Evolutionary conservation across 176 grass and related monocot genomes (phyloP), one percentile per base, ranked within the genome.

Genomic region (Phoenix dactylifera): DNA sequence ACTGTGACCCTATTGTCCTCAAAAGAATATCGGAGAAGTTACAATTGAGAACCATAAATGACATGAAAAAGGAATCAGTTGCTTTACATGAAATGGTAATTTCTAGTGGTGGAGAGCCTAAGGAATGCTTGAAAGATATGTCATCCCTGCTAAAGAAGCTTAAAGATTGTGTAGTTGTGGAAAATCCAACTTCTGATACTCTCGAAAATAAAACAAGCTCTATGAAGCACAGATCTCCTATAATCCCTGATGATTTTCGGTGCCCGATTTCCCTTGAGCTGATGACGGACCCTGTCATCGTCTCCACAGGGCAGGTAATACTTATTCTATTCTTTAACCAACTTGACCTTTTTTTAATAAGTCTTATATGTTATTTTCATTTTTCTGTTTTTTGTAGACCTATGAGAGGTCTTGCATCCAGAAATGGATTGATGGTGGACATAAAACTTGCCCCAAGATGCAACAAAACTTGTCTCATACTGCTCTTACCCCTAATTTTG

Each of bases 261-360:
- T 98, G 93, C 67, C 93, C 87, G 49, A 88, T 92, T 70, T 98
- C 93, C 7, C 87, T 98, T 18, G 87, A 98, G 76, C 71, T 98
- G 63, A 92, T 98, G 93, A 83, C 83, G 4, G 84, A 98, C 57
- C 93, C 93, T 22, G 84, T 98, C 56, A 92, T 98, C 54, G 73
- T 92, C 69, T 98, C 93, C 49, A 88, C 81, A 15, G 93, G 87
- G 24, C 93, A 86, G 79, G 93, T 97, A 83, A 28, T 51, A 23
- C 19, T 23, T 48, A 29, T 16, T 15, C 7, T 44, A 14, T 44
- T 61, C 16, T 32, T 19, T 3, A 68, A 20, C 22, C 6, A 4
- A 16, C 49, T 58, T 49, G 16, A 71, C 39, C 3, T 24, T 29
- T 15, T 58, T 59, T 44, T 14, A 14, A 9, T 14, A 3, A 44